Evolutionary conservation across 306 rosid genomes (phyloP), one percentile per base, ranked within the genome.

Genomic region (Quercus agrifolia): DNA sequence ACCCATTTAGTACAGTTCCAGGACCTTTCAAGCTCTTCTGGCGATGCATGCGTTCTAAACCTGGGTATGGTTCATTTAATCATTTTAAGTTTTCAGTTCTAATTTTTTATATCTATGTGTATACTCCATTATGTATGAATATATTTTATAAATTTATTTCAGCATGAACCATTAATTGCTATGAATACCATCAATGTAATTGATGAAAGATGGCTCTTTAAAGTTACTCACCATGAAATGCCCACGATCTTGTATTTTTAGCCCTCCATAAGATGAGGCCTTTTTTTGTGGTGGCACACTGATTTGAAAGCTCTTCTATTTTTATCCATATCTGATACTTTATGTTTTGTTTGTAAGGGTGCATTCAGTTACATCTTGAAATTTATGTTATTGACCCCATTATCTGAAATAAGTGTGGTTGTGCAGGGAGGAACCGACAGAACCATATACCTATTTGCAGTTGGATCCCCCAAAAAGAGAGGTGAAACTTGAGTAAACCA

Each of bases 11-110:
- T 86, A 95, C 99, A 12, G 89, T 95, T 82, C 98, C 98, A 17
- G 99, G 98, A 64, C 99, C 97, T 75, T 95, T 95, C 87, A 95
- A 91, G 90, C 99, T 95, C 81, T 95, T 95, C 84, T 95, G 91
- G 89, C 85, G 63, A 74, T 95, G 99, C 90, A 90, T 95, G 98
- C 98, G 94, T n/a, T 93, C 98, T 56, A 93, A 95, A 87, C 98
- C 99, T 2, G 98, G 98, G 91, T 89, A 87, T 74, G 77, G 7
- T 41, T 33, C 4, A 41, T 30, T 30, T 70, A 23, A 61, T 33
- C 5, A 41, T 38, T 30, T 70, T 31, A 61, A 17, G 11, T 12
- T 6, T 78, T 44, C 75, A 66, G 57, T 72, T 80, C 18, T 49
- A 69, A 14, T 52, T 5, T 31, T 38, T 46, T 79, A 49, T 78